Evolutionary conservation across 2,329 filamentous ascomycete species (phyloP), one percentile per base, ranked within the genome.

Genomic region (Aspergillus costaricaensis): DNA sequence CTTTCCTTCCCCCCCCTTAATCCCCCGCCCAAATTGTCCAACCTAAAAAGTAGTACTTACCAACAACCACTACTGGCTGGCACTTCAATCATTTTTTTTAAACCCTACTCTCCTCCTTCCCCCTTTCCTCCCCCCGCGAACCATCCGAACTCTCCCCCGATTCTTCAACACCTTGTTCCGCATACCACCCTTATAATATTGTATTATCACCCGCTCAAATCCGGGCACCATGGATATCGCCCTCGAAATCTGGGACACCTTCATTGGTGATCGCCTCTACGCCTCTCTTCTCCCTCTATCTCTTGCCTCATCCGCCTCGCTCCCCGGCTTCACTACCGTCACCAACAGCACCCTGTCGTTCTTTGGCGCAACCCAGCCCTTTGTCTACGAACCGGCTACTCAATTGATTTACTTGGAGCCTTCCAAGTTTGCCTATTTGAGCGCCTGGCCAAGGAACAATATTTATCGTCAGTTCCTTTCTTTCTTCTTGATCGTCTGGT

Each of bases 401-500:
- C 74, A 86, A 43, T 89, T 88, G 70, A 79, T 96, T 66, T 83
- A 83, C 39, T 75, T 96, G 55, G 76, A 87, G 68, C 92, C 94
- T 1, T 86, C 86, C 49, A 79, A 88, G 65, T 91, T 88, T 68
- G 92, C 94, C 27, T 96, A 92, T 72, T 81, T 87, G 82, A 96
- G 91, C 76, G 81, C 85, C 43, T 90, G 87, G 87, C 80, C 87
- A 15, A 85, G 94, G 68, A 91, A 96, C 73, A 91, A 96, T 71
- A 81, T 89, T 59, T 85, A 81, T 67, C 86, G 94, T 66, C 93
- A 97, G 77, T 79, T 83, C 49, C 72, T 91, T 52, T 90, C 90
- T 38, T 81, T 97, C 61, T 96, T 90, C 76, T 72, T 95, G 51
- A 91, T 96, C 60, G 93, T 91, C 68, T 96, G 92, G 94, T 96